Conservation (phyloP, 2,329 filamentous ascomycete species). For the Emergomyces africanus region DNA sequence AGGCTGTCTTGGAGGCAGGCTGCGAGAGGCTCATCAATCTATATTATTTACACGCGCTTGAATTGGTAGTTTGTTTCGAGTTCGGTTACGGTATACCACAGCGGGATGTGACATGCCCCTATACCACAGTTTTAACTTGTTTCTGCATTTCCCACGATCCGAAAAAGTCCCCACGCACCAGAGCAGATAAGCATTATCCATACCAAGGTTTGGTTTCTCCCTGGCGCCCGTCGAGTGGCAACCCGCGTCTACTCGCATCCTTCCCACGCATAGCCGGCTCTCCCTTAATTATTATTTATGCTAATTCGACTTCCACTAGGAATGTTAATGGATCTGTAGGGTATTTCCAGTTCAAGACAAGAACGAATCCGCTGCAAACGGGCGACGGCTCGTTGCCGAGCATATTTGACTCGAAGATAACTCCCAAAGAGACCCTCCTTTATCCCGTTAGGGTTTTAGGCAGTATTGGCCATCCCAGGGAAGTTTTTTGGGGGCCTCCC, state of each 20-base stretch:
- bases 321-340: neutral
- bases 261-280: conserved; percentile 8
- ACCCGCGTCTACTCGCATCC: conserved; percentile 5
- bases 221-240: conserved; percentile 4
- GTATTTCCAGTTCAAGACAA: neutral
- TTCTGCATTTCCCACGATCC: neutral
- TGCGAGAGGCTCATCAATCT: neutral
- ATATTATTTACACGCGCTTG: neutral
- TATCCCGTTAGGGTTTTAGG: too few species aligned
- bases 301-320: neutral
- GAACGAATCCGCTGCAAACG: neutral
- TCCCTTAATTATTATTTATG: neutral
- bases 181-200: conserved; percentile 4
- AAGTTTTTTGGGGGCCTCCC: neutral
- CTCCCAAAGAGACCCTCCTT: too few species aligned
- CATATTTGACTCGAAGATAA: conserved; percentile 6
- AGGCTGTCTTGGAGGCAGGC: neutral
- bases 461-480: too few species aligned
- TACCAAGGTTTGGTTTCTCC: conserved; percentile 6
- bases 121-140: neutral
- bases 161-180: neutral
- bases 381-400: neutral
- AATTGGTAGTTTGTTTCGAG: neutral
- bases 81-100: neutral
- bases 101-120: neutral